Percentiles rank a stretch among this genome's conserved stretches.
Evolutionary conservation across 306 rosid genomes (phyloP).

Genomic region (Luffa aegyptiaca): DNA sequence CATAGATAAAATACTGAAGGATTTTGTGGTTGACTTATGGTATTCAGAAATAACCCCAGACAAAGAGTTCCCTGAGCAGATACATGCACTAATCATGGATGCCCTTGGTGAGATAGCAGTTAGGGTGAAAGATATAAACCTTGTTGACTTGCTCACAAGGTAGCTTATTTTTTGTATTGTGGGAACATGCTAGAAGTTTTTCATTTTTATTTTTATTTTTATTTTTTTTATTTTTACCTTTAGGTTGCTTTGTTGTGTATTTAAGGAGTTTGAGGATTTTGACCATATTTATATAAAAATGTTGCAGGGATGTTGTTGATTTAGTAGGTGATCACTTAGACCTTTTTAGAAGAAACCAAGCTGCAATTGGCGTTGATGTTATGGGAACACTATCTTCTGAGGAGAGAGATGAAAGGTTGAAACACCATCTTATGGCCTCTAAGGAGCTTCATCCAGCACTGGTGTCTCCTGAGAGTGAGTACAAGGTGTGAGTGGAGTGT

Average conservation of each 20-base stretch:
- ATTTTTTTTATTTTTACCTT: neutral
- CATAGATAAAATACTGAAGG: slow-evolving; percentile 71
- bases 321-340: slow-evolving; percentile 80
- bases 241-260: neutral
- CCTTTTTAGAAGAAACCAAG: slow-evolving; percentile 92
- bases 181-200: neutral
- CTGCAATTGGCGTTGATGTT: slow-evolving; percentile 76
- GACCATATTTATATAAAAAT: slow-evolving; percentile 13
- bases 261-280: neutral
- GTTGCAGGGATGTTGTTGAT: slow-evolving; percentile 76
- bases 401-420: slow-evolving; percentile 91
- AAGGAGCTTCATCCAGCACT: slow-evolving; percentile 97
- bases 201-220: neutral
- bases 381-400: slow-evolving; percentile 89
- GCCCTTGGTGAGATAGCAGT: slow-evolving; percentile 78
- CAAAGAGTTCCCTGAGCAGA: slow-evolving; percentile 73
- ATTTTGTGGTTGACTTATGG: slow-evolving; percentile 83
- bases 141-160: slow-evolving; percentile 91
- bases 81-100: slow-evolving; percentile 69
- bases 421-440: slow-evolving; percentile 68
- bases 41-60: slow-evolving; percentile 78
- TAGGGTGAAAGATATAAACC: slow-evolving; percentile 69
- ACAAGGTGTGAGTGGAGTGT: slow-evolving; percentile 99
- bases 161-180: slow-evolving; percentile 19
- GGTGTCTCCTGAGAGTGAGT: slow-evolving; percentile 97